Percentiles rank a stretch among this genome's conserved stretches.
Evolutionary conservation across 2,329 filamentous ascomycete genomes (phyloP).

Genomic region (Trichoderma pleuroti): DNA sequence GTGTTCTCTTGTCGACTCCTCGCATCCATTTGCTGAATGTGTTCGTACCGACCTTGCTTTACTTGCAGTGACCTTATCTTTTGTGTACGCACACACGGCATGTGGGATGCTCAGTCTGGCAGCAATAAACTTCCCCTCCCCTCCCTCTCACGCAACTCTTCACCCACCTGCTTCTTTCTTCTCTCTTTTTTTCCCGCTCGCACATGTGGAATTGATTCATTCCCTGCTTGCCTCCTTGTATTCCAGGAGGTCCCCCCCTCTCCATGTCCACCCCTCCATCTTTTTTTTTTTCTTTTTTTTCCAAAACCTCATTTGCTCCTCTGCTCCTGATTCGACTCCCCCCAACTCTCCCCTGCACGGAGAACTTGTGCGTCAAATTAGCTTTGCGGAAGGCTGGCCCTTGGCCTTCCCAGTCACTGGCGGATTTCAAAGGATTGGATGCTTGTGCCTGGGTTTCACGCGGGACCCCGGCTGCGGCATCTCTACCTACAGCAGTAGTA

Average conservation of each 20-base stretch:
- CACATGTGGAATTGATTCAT: not conserved
- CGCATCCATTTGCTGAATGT: not conserved
- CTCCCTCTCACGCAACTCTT: not conserved
- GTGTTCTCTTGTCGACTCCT: not conserved
- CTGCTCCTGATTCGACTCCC: not conserved
- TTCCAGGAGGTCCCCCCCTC: not conserved
- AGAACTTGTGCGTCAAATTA: conserved; percentile 8
- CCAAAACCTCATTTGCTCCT: not conserved
- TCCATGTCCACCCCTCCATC: not conserved
- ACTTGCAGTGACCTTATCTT: not conserved
- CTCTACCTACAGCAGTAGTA: no score
- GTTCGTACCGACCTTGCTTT: not conserved
- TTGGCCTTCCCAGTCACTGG: not conserved
- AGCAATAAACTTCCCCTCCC: not conserved
- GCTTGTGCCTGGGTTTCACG: conserved; percentile 14
- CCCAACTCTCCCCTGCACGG: not conserved
- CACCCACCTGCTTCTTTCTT: not conserved
- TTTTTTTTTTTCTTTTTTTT: not conserved
- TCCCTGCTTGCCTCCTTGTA: not conserved
- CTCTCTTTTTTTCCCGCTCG: not conserved
- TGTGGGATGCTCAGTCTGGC: not conserved
- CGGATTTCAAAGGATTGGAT: not conserved
- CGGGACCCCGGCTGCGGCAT: conserved; percentile 9
- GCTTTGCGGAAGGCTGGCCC: not conserved
- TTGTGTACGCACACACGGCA: not conserved